phyloP scores from a whole-genome alignment of 768 basidiomycete species.

The Termitomyces sp. region DNA sequence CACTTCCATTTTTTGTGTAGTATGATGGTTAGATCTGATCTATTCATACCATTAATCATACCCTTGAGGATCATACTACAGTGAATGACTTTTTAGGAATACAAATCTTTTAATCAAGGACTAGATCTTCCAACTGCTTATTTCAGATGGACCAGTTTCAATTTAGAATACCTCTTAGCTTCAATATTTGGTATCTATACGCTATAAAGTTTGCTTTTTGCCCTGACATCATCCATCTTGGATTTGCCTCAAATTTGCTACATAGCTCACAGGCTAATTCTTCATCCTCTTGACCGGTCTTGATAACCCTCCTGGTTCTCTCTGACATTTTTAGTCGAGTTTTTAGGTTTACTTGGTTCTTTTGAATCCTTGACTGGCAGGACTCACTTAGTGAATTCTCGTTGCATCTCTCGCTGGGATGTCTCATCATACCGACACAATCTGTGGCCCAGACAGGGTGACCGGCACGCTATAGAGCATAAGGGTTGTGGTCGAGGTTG shows the following conservation, averaged over 20 bases:
- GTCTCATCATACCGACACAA: not conserved
- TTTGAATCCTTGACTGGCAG: not conserved
- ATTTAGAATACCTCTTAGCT: not conserved
- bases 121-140: constrained; percentile 18
- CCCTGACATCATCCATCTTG: too few relatives aligned
- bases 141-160: not conserved
- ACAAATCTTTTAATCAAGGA: not conserved
- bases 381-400: not conserved
- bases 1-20: not conserved
- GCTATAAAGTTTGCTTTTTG: too few relatives aligned
- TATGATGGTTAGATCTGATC: not conserved
- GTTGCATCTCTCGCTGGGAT: not conserved
- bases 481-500: constrained; percentile 25
- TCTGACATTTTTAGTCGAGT: not conserved
- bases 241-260: not conserved
- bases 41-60: not conserved
- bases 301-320: not conserved
- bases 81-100: not conserved
- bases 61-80: too few relatives aligned
- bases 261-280: not conserved
- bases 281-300: not conserved
- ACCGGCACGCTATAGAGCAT: constrained; percentile 28
- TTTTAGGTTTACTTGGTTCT: not conserved
- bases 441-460: constrained; percentile 10
- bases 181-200: not conserved